Conservation (phyloP, 192 early-diverging fungal species). For the Coemansia sp. region DNA sequence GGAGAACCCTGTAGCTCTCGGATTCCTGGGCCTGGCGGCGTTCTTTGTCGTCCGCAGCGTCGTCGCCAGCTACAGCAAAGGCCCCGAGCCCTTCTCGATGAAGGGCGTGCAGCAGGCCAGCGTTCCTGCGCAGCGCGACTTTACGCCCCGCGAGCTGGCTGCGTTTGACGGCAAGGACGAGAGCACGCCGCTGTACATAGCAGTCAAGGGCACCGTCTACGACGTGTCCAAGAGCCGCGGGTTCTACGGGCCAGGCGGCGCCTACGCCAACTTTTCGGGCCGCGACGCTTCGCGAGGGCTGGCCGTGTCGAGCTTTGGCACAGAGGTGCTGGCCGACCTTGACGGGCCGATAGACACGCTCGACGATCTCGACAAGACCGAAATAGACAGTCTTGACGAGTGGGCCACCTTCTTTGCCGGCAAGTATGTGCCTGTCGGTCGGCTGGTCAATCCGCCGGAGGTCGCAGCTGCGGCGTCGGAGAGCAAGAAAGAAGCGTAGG, state of each 20-base stretch:
- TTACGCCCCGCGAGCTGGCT: conserved; percentile 71
- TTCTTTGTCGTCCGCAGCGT: conserved; percentile 40
- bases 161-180: conserved; percentile 68
- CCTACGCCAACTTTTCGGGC: conserved; percentile 96
- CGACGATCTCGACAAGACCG: conserved; percentile 70
- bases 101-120: conserved; percentile 11
- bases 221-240: conserved; percentile 78
- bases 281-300: conserved; percentile 94
- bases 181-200: conserved; percentile 68
- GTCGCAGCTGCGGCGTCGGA: conserved; percentile 3
- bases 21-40: conserved; percentile 17
- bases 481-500: background rate
- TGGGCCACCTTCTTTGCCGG: conserved; percentile 77
- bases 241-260: conserved; percentile 90
- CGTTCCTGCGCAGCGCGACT: conserved; percentile 56
- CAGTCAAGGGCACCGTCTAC: conserved; percentile 81
- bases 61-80: background rate
- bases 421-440: conserved; percentile 76
- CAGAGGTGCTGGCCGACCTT: conserved; percentile 63
- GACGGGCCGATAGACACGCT: conserved; percentile 77
- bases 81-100: conserved; percentile 36
- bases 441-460: conserved; percentile 53
- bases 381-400: conserved; percentile 68
- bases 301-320: conserved; percentile 83
- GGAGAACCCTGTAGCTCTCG: conserved; percentile 21